Base-by-base conservation (phyloP, 169 alveolate species). In the Cryptosporidium ryanae region DNA sequence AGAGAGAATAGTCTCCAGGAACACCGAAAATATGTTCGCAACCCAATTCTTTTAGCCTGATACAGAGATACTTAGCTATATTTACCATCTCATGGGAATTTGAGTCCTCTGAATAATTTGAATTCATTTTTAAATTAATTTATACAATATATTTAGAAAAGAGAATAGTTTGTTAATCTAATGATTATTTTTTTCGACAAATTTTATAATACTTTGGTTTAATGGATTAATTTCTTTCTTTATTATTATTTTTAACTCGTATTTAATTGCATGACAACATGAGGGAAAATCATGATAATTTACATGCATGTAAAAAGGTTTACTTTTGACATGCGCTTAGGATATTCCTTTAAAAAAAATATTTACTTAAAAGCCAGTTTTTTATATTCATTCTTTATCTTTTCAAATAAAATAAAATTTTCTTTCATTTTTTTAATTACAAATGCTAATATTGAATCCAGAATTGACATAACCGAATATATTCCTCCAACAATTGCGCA, bases 1-100 rank as follows among this genome's bases (percentile, higher is more conserved):
- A 91, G n/a, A 90, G 82, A 23, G 82, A 87, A 66, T 76, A 90
- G 55, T 90, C 93, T 2, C 93, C 93, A n/a, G 93, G 93, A 17
- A 90, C 93, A 21, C 93, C 93, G 44, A 90, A 90, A 13, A 90
- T 68, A 43, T 90, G 90, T 59, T 90, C 89, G 31, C 82, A 68
- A 8, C 93, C 93, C 25, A 67, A 65, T 44, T 84, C 91, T 57
- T 82, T 90, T 32, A 90, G 84, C 8, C 93, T n/a, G 2, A 66
- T 54, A 50, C 82, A 65, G 48, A 90, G 34, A 31, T 65, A 90
- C 38, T 63, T 76, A 6, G 91, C 91, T n/a, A 90, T 68, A 38
- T 21, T 52, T 21, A 52, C 2, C 63, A 52, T 52, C 21, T 52
- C 27, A 52, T 12, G 3, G 46, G 46, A 38, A 1, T 38, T 38